These are phyloP conservation scores for Conringia planisiliqua DNA, from an alignment of 345 rosid genomes.

Conservation along the genomic window DNA sequence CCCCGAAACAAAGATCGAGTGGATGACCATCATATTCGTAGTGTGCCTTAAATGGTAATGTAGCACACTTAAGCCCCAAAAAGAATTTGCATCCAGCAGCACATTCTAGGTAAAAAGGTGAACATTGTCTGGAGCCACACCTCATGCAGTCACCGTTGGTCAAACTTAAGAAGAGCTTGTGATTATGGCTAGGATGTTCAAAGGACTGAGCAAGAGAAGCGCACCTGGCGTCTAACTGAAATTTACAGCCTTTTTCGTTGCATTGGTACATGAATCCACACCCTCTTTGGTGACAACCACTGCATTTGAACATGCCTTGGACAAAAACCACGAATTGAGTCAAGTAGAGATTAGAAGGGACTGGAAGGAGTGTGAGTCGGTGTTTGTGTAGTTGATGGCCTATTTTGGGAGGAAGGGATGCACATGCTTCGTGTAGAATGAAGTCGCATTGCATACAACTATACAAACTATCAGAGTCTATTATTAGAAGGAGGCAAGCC, in stretches of 20 bases:
- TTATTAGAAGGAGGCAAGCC: not conserved
- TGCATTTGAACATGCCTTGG: not conserved
- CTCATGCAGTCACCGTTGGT: not conserved
- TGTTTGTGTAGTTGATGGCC: not conserved
- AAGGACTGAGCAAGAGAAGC: not conserved
- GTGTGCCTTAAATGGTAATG: not conserved
- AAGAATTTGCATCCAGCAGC: not conserved
- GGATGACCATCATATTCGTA: not conserved
- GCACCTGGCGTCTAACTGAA: not conserved
- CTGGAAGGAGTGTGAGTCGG: not conserved
- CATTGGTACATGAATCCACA: not conserved
- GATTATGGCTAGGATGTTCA: not conserved
- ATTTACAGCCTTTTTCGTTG: not conserved
- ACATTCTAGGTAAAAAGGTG: not conserved
- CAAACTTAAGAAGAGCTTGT: not conserved
- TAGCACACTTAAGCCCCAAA: not conserved
- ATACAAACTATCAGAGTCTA: not conserved
- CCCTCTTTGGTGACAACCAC: not conserved
- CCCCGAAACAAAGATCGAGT: not conserved
- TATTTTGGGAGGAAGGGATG: not conserved
- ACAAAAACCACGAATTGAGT: not conserved
- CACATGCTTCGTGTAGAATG: not conserved
- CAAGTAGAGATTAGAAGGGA: not conserved
- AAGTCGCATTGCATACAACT: not conserved
- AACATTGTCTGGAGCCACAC: not conserved